These are phyloP conservation scores for Kurtzmaniella cleridarum DNA, from an alignment of 805 yeast genomes.

Conservation along the genomic window DNA sequence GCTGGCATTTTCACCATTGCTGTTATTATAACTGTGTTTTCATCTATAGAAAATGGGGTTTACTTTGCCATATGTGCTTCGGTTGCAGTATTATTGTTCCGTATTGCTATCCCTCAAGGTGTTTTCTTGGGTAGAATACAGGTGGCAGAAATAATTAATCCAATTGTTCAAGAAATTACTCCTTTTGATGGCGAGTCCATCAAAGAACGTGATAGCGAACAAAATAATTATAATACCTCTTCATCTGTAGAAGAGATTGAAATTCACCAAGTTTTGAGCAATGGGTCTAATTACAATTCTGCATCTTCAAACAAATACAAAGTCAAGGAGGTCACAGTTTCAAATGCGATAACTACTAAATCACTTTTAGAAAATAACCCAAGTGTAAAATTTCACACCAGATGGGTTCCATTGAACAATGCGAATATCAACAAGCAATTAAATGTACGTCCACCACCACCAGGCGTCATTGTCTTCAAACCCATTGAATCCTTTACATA, in stretches of 20 bases:
- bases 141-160: slow-evolving; percentile 67
- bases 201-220: not conserved
- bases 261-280: slow-evolving; percentile 39
- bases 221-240: slow-evolving; percentile 1
- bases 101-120: slow-evolving; percentile 77
- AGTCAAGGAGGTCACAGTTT: slow-evolving; percentile 8
- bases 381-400: slow-evolving; percentile 43
- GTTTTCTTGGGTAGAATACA: slow-evolving; percentile 74
- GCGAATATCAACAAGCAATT: slow-evolving; percentile 51
- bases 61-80: slow-evolving; percentile 89
- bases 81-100: slow-evolving; percentile 64
- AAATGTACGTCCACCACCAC: slow-evolving; percentile 71
- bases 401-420: slow-evolving; percentile 63
- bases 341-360: slow-evolving; percentile 11
- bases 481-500: slow-evolving; percentile 78
- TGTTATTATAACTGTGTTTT: slow-evolving; percentile 68
- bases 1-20: slow-evolving; percentile 67
- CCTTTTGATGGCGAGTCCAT: slow-evolving; percentile 3
- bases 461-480: slow-evolving; percentile 83
- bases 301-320: slow-evolving; percentile 17
- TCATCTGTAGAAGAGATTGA: slow-evolving; percentile 30
- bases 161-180: slow-evolving; percentile 31
- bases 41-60: slow-evolving; percentile 81
- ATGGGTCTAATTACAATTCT: slow-evolving; percentile 19
- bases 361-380: slow-evolving; percentile 24